These are phyloP conservation scores for Mortierella sp. DNA, from an alignment of 371 early-diverging fungal genomes.

Conservation along the genomic window DNA sequence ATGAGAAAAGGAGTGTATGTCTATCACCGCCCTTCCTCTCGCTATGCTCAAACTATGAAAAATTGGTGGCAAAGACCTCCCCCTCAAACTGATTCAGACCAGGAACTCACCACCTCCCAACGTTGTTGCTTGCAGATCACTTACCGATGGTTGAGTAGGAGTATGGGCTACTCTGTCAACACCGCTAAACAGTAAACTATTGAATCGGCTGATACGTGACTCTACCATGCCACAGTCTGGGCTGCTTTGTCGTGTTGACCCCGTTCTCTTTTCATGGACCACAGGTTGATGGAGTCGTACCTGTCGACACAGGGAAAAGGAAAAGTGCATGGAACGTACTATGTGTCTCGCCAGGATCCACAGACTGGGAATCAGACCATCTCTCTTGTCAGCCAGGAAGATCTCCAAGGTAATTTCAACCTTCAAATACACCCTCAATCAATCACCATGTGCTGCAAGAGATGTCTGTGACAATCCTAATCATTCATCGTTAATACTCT, in stretches of 20 bases:
- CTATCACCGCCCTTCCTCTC: background rate
- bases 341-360: conserved; percentile 36
- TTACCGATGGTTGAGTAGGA: conserved; percentile 52
- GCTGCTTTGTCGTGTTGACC: background rate
- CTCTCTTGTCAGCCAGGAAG: conserved; percentile 31
- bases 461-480: too few species aligned
- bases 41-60: background rate
- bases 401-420: conserved; percentile 38
- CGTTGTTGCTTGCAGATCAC: conserved; percentile 31
- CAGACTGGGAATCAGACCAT: conserved; percentile 28
- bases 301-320: conserved; percentile 23
- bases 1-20: conserved; percentile 44
- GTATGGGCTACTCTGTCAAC: conserved; percentile 51
- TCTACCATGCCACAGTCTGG: too few species aligned
- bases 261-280: background rate
- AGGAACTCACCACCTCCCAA: background rate
- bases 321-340: conserved; percentile 45
- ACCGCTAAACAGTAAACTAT: conserved; percentile 40
- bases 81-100: background rate
- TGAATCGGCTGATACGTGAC: background rate
- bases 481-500: background rate
- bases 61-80: conserved; percentile 41
- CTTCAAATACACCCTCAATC: too few species aligned
- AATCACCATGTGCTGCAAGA: too few species aligned
- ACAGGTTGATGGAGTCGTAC: conserved; percentile 43